A percentile compares a stretch with the other conserved stretches of the same genome.
These are phyloP conservation scores for Isoetes taiwanensis DNA, from an alignment of 75 land plant species.

Conservation along the genomic window DNA sequence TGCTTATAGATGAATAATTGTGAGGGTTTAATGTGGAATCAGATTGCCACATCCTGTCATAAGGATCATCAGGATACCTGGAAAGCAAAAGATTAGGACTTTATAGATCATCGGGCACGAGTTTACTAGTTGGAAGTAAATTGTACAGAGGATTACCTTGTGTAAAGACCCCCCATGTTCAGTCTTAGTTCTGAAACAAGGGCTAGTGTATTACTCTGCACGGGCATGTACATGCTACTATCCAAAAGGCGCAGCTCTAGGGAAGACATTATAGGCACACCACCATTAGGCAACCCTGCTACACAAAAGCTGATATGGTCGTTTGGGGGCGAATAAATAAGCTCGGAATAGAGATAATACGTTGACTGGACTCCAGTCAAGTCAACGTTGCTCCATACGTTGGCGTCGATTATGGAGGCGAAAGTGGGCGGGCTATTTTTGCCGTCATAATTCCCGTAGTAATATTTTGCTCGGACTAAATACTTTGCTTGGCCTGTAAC, in stretches of 20 bases:
- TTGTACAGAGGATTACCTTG: no score
- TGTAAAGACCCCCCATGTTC: no score
- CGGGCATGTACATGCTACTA: conserved; percentile 7
- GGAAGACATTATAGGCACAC: conserved; percentile 21
- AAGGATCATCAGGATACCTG: conserved; percentile 16
- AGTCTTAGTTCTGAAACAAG: no score
- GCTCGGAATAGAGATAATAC: no score
- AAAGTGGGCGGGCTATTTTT: not conserved
- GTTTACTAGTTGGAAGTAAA: no score
- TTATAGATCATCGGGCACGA: no score
- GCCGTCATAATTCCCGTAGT: conserved; percentile 23
- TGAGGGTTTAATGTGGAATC: no score
- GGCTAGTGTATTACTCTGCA: not conserved
- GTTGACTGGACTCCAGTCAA: not conserved
- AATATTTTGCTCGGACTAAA: conserved; percentile 17
- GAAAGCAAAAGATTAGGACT: no score
- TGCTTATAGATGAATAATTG: no score
- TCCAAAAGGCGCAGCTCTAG: conserved; percentile 14
- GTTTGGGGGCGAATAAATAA: not conserved
- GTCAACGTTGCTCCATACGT: conserved; percentile 17
- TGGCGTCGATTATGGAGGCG: not conserved
- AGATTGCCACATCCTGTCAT: conserved; percentile 19
- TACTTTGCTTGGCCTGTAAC: no score
- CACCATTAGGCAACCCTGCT: conserved; percentile 2
- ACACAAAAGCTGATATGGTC: conserved; percentile 13